Conservation (phyloP, 164 flowering plant genomes). For the Vitis labrusca region DNA sequence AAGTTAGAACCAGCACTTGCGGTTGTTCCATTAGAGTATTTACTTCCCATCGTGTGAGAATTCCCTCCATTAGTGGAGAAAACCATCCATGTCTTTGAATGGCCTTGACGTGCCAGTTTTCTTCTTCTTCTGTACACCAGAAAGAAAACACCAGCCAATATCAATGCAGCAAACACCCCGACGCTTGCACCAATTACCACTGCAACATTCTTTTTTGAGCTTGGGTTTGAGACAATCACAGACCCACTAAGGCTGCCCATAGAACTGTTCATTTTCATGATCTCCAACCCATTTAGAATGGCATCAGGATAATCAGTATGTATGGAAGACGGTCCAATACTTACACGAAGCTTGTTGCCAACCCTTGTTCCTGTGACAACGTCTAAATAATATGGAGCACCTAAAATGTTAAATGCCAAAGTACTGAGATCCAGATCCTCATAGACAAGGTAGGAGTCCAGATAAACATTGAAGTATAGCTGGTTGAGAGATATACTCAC, state of each 20-base stretch:
- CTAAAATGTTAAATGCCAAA: slow-evolving; percentile 26
- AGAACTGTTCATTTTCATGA: slow-evolving; percentile 62
- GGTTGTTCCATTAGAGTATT: slow-evolving; percentile 58
- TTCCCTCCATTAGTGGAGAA: slow-evolving; percentile 43
- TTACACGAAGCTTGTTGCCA: slow-evolving; percentile 32
- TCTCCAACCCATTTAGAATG: slow-evolving; percentile 66
- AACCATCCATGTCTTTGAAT: slow-evolving; percentile 64
- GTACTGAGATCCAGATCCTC: slow-evolving; percentile 45
- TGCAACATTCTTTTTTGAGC: slow-evolving; percentile 34
- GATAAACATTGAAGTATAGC: slow-evolving; percentile 60
- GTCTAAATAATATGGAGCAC: slow-evolving; percentile 55
- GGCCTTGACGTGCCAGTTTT: slow-evolving; percentile 21
- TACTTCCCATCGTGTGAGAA: slow-evolving; percentile 63
- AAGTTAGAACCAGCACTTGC: slow-evolving; percentile 37
- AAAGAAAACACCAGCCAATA: slow-evolving; percentile 31
- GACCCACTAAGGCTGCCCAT: slow-evolving; percentile 36
- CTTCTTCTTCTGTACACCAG: slow-evolving; percentile 30
- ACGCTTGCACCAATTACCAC: slow-evolving; percentile 37
- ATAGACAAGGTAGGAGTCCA: slow-evolving; percentile 32
- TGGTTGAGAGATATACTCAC: slow-evolving; percentile 44
- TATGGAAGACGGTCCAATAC: slow-evolving; percentile 46
- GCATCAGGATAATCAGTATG: slow-evolving; percentile 40
- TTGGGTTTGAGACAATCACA: slow-evolving; percentile 4
- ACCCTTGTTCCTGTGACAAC: slow-evolving; percentile 26
- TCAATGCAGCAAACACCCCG: slow-evolving; percentile 30